Conservation (phyloP, 2,329 filamentous ascomycete species). For the Helotiales sp. region DNA sequence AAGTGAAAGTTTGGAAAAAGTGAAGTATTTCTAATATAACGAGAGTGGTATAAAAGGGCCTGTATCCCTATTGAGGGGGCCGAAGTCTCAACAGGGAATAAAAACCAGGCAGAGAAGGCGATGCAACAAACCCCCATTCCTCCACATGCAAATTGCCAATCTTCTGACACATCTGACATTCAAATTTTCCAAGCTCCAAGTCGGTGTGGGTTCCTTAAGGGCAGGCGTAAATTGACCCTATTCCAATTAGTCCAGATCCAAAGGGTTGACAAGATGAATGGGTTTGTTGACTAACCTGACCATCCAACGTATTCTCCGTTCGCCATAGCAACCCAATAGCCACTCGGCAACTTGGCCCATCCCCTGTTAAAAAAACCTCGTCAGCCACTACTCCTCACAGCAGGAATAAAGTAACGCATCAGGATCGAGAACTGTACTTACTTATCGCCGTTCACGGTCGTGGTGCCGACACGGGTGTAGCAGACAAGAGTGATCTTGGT, state of each 20-base stretch:
- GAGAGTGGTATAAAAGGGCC: background rate
- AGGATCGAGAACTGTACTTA: background rate
- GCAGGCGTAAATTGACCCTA: background rate
- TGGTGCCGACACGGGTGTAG: background rate
- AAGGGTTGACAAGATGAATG: background rate
- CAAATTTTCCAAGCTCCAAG: background rate
- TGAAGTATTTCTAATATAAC: background rate
- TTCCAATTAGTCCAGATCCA: background rate
- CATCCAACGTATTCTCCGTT: background rate
- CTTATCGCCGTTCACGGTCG: background rate
- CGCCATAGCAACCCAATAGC: background rate
- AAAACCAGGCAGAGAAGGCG: background rate
- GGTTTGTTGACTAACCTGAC: background rate
- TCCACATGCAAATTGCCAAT: background rate
- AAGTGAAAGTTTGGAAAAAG: background rate
- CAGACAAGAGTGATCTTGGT: background rate
- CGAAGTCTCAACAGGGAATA: background rate
- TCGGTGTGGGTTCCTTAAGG: background rate
- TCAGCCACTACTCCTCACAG: background rate
- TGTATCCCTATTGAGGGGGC: background rate
- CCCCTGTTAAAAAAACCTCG: background rate
- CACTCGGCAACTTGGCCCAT: background rate
- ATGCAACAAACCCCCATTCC: background rate
- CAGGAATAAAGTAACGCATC: background rate
- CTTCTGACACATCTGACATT: background rate